A percentile compares a stretch with the other conserved stretches of the same genome.
Evolutionary conservation across 768 basidiomycete species (phyloP).

Genomic region (Ramaria sp.): DNA sequence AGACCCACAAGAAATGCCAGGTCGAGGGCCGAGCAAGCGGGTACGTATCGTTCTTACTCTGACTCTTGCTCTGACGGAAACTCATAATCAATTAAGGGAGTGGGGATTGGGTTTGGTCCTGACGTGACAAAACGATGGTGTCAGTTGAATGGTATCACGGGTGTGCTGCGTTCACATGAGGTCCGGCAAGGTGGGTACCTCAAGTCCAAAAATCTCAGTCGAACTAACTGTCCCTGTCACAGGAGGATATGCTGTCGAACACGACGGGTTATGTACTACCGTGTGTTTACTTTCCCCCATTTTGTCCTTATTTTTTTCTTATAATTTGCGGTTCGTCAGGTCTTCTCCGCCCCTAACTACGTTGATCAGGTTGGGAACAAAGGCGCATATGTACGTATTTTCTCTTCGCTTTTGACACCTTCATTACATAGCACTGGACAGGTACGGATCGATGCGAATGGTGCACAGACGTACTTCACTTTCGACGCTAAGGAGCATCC

Average conservation of each 20-base stretch:
- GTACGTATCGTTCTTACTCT: slow-evolving; percentile 32
- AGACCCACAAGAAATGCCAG: slow-evolving; percentile 81
- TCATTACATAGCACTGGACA: slow-evolving; percentile 20
- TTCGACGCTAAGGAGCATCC: slow-evolving; percentile 87
- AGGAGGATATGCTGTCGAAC: slow-evolving; percentile 94
- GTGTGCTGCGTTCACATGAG: slow-evolving; percentile 92
- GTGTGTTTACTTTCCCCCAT: slow-evolving; percentile 26
- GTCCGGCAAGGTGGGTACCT: slow-evolving; percentile 69
- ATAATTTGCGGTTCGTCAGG: slow-evolving; percentile 30
- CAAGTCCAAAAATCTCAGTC: background rate
- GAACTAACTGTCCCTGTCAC: background rate
- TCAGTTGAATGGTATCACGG: slow-evolving; percentile 72
- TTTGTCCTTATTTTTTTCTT: background rate
- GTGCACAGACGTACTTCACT: slow-evolving; percentile 62
- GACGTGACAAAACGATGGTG: slow-evolving; percentile 91
- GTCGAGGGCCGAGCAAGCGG: slow-evolving; percentile 93
- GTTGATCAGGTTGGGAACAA: slow-evolving; percentile 88
- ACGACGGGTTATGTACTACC: slow-evolving; percentile 89
- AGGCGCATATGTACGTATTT: slow-evolving; percentile 68
- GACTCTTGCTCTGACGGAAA: background rate
- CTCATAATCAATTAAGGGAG: slow-evolving; percentile 49
- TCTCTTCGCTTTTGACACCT: background rate
- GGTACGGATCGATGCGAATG: slow-evolving; percentile 76
- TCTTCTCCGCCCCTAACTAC: slow-evolving; percentile 93
- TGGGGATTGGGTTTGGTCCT: slow-evolving; percentile 92